Evolutionary conservation across 106 monocot species (phyloP), one percentile per base, ranked within the genome.

Genomic region (Iris macrosiphon): DNA sequence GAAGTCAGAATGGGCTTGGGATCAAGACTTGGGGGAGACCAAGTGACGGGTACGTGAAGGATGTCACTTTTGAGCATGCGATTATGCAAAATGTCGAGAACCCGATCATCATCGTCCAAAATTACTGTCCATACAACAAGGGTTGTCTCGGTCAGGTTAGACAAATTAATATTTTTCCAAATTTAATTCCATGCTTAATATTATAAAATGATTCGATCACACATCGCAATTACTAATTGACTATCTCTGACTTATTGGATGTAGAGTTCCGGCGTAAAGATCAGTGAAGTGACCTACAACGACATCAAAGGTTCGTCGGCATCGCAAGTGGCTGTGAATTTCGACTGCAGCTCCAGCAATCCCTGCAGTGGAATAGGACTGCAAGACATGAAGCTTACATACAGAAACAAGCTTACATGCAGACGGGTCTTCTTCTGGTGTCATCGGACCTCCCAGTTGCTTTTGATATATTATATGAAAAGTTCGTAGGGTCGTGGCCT

Each of bases 91-190:
- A 61, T 26, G 70, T 70, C 1, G 42, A 53, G 44, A 70, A 70
- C 19, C 67, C 67, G 1, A 58, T 67, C 10, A 27, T 58, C n/a
- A 45, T 67, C 8, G 67, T 57, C 34, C 70, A 70, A 25, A 61
- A 70, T 24, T 61, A 70, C 28, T 70, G 81, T 23, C 75, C 71
- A 0, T 43, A 43, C 12, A 42, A 46, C 2, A 7, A 18, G 24
- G 59, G 63, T 14, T 75, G 81, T 16, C 81, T 76, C 13, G 70
- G 65, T 20, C 55, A 81, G 43, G 70, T 70, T 44, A 27, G 38
- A 5, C 12, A 14, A 4, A 49, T 45, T 45, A 37, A n/a, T n/a
- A n/a, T n/a, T n/a, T n/a, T n/a, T n/a, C n/a, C n/a, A n/a, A n/a
- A n/a, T n/a, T n/a, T n/a, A n/a, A n/a, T n/a, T n/a, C n/a, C n/a